These are phyloP conservation scores for Crithidia fasciculata DNA, from an alignment of 208 protist species.

Conservation along the genomic window DNA sequence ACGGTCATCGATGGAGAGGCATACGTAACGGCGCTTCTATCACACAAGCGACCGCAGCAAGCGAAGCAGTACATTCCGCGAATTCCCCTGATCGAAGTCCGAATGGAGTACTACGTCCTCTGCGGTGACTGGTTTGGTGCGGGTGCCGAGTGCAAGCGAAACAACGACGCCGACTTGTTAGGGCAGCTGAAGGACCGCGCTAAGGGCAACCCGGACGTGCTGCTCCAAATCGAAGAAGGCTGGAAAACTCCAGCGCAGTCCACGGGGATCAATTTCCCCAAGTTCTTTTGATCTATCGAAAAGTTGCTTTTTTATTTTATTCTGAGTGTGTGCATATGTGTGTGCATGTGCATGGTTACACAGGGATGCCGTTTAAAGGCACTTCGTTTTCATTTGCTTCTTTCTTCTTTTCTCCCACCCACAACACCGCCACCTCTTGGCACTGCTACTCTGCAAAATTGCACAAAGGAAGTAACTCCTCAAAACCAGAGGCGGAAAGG, in stretches of 20 bases:
- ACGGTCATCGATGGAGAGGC: slow-evolving; percentile 54
- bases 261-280: slow-evolving; percentile 44
- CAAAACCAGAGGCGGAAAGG: too few relatives aligned
- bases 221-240: slow-evolving; percentile 72
- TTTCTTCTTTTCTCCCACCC: neutral
- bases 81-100: slow-evolving; percentile 62
- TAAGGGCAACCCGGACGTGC: slow-evolving; percentile 56
- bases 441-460: too few relatives aligned
- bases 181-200: slow-evolving; percentile 69
- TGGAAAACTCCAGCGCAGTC: slow-evolving; percentile 64
- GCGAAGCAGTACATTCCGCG: slow-evolving; percentile 76
- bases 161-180: slow-evolving; percentile 65
- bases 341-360: too few relatives aligned
- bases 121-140: slow-evolving; percentile 76
- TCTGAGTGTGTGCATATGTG: neutral
- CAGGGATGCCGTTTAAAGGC: too few relatives aligned
- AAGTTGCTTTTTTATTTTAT: slow-evolving; percentile 14
- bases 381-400: slow-evolving; percentile 4
- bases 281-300: slow-evolving; percentile 35
- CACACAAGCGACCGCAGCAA: slow-evolving; percentile 58
- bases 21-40: slow-evolving; percentile 63
- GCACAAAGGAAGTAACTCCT: too few relatives aligned
- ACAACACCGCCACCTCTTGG: neutral
- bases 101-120: slow-evolving; percentile 87
- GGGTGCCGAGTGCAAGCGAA: slow-evolving; percentile 64